Evolutionary conservation across 176 grass and related monocot species (phyloP), one percentile per base, ranked within the genome.

Genomic region (Oryza brachyantha): DNA sequence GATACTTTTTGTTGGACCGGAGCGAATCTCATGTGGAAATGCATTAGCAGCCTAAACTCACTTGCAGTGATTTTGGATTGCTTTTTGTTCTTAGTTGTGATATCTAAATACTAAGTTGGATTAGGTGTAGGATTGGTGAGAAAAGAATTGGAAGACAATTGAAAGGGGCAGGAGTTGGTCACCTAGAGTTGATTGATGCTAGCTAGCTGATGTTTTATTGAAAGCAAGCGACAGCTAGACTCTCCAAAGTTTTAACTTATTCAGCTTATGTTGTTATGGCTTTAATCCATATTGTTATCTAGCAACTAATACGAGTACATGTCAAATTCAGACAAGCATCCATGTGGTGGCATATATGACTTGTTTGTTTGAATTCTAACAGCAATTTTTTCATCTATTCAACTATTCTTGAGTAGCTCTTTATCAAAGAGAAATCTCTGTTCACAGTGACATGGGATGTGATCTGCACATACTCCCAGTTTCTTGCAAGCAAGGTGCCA

Each of bases 391-490:
- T 38, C 36, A 5, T 38, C 9, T 9, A 38, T 38, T 38, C 36
- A 5, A 8, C 9, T 9, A 38, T 38, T 38, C 36, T 38, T 43
- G 12, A 43, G 13, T 43, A 43, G 3, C 12, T 72, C 38, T 81
- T 81, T 80, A 89, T 81, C 58, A 66, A 76, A 64, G 13, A 59
- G 31, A 58, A 64, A 70, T 43, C 36, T 84, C 39, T 66, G 32
- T 79, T 79, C 70, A 81, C 80, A 98, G 95, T 98, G 95, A 92
- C 92, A 74, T 98, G 95, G 95, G 93, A 94, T 52, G 95, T 90
- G 64, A 94, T 85, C 57, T 98, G 95, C 74, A 98, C 92, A 50
- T 98, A 98, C 80, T 98, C 92, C 78, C 95, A 94, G 79, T 98
- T 98, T 84, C 77, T 98, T 68, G 83, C 95, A 66, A 89, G 94